phyloP scores from a whole-genome alignment of 2,329 filamentous ascomycete genomes.

The Pezizomycotina sp. region DNA sequence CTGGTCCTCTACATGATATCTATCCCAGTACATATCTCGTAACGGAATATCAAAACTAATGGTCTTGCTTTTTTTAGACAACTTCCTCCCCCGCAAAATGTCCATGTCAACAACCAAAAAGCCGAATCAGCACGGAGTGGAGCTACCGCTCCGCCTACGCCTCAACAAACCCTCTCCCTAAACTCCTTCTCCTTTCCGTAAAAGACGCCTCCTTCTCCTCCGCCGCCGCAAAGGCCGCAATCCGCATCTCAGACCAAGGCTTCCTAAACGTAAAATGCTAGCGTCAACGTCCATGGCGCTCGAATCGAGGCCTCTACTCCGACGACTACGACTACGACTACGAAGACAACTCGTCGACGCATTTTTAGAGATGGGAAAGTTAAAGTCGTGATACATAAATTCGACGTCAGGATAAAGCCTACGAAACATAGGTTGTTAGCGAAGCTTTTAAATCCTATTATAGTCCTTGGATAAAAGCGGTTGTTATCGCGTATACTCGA shows the following conservation, averaged over 20 bases:
- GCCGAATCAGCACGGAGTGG: conserved; percentile 19
- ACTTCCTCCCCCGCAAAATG: conserved; percentile 19
- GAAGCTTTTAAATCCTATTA: conserved; percentile 11
- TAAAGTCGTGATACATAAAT: conserved; percentile 19
- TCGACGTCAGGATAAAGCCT: conserved; percentile 20
- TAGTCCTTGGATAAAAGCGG: conserved; percentile 14
- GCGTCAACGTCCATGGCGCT: conserved; percentile 18
- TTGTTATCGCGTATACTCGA: conserved; percentile 18
- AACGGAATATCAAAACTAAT: too few relatives aligned
- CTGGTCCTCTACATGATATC: background rate
- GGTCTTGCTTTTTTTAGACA: too few relatives aligned
- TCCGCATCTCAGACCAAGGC: conserved; percentile 19
- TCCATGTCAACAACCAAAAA: conserved; percentile 19
- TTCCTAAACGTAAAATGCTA: conserved; percentile 19
- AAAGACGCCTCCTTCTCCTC: conserved; percentile 21
- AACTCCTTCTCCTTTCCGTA: conserved; percentile 17
- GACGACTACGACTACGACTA: conserved; percentile 12
- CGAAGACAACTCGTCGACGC: conserved; percentile 9
- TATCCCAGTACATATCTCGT: background rate
- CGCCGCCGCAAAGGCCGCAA: conserved; percentile 19
- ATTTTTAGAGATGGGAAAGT: conserved; percentile 19
- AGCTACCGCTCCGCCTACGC: conserved; percentile 13
- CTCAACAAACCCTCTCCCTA: conserved; percentile 14
- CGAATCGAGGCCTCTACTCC: conserved; percentile 19
- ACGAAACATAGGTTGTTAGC: conserved; percentile 22